These are phyloP conservation scores for Protea cynaroides DNA, from an alignment of 164 flowering plant species.

Conservation along the genomic window DNA sequence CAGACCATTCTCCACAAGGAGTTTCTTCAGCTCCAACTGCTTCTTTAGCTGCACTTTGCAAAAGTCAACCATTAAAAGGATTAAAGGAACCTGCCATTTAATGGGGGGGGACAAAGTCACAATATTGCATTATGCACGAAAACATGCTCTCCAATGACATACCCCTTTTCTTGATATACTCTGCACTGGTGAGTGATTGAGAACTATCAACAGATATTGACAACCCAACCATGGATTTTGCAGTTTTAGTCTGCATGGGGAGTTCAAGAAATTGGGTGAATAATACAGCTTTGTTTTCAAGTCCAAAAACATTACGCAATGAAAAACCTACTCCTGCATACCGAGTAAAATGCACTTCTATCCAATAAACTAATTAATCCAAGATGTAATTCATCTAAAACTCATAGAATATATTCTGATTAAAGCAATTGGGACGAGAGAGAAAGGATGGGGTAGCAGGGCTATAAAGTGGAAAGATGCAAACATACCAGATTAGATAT, in stretches of 20 bases:
- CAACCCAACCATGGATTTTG: slow-evolving; percentile 79
- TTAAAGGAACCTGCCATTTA: no score
- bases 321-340: neutral
- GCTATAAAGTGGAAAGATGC: slow-evolving; percentile 1
- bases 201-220: slow-evolving; percentile 72
- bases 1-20: slow-evolving; percentile 91
- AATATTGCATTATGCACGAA: no score
- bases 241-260: slow-evolving; percentile 77
- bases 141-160: slow-evolving; percentile 8
- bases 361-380: neutral
- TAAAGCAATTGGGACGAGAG: neutral
- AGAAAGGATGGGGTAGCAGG: neutral
- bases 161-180: slow-evolving; percentile 77
- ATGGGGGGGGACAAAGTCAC: no score
- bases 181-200: slow-evolving; percentile 55
- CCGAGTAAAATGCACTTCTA: neutral
- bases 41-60: slow-evolving; percentile 61
- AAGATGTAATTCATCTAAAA: no score
- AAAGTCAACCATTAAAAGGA: neutral
- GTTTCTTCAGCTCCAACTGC: slow-evolving; percentile 96
- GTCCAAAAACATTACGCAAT: neutral
- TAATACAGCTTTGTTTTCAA: neutral
- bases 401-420: neutral
- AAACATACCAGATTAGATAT: slow-evolving; percentile 70
- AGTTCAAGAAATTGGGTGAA: slow-evolving; percentile 6